Base-by-base conservation (phyloP, 495 filamentous ascomycete genomes). In the Aspergillus baeticus region DNA sequence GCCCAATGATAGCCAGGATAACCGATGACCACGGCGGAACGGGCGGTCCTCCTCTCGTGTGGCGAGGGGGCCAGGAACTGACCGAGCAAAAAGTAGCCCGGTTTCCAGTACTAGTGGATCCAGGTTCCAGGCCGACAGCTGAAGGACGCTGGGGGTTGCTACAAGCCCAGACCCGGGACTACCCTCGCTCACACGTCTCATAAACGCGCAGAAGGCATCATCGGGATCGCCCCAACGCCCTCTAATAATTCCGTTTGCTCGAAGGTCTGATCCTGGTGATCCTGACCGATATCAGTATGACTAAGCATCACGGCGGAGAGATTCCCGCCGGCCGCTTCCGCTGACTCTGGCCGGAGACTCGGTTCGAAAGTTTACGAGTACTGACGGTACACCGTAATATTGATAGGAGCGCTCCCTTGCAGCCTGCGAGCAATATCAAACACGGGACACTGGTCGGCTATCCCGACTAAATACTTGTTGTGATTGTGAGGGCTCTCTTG, bases 251-350 rank as follows among this genome's bases (percentile, higher is more conserved):
- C 17, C 6, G 6, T 41, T 17, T 18, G 37, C 37, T 43, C 41
- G 1, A n/a, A 15, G 26, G 26, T 29, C 18, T 4, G 8, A 43
- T 43, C 18, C 22, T 18, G 22, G 7, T 23, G n/a, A 10, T 29
- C 46, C 10, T n/a, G 31, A n/a, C 20, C 20, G 43, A 11, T 53
- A 11, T 35, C 23, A 36, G 23, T 23, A 56, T 45, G 42, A 45
- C 22, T 43, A 55, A 34, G 52, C 55, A 43, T 52, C 26, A 54
- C 15, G 33, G 52, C 52, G 44, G 55, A 63, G 68, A 69, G 70
- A 66, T 69, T 67, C 23, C 72, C 68, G 67, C 69, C 65, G 65
- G 64, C 46, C 55, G 55, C 44, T 65, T 74, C 69, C 69, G 69
- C 69, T 63, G 66, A 35, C n/a, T 60, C 45, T 58, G 64, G 10